Percentiles rank a stretch among this genome's conserved stretches.
Conservation (phyloP, 2,329 filamentous ascomycete species). For the Pseudocercospora fijiensis region DNA sequence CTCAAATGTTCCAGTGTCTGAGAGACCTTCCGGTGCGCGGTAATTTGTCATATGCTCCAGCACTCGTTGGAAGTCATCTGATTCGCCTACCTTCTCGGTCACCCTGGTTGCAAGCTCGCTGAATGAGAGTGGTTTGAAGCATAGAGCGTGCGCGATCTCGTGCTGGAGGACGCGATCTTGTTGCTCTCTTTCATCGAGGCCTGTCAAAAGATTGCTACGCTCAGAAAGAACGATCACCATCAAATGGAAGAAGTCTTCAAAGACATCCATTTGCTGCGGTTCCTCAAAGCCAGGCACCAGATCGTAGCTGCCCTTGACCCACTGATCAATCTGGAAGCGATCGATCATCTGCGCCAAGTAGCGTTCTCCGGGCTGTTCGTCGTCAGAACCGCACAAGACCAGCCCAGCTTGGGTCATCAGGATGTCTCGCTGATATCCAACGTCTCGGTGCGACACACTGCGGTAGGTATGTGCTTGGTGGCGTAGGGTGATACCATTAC, state of each 20-base stretch:
- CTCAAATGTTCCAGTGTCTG: constrained; percentile 92
- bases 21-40: constrained; percentile 84
- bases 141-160: constrained; percentile 89
- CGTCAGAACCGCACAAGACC: constrained; percentile 77
- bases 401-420: constrained; percentile 90
- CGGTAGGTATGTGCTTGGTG: constrained; percentile 95
- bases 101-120: constrained; percentile 85
- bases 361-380: constrained; percentile 44
- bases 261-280: constrained; percentile 81
- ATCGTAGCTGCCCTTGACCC: constrained; percentile 81
- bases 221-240: constrained; percentile 89
- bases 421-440: constrained; percentile 91
- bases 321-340: constrained; percentile 81
- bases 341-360: constrained; percentile 89
- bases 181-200: constrained; percentile 65
- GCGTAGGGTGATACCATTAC: constrained; percentile 91
- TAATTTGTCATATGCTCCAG: constrained; percentile 86
- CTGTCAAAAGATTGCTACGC: constrained; percentile 72
- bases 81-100: constrained; percentile 84
- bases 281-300: constrained; percentile 78
- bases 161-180: constrained; percentile 69
- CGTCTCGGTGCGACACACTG: constrained; percentile 82
- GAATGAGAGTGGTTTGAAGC: constrained; percentile 94
- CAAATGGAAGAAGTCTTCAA: constrained; percentile 93
- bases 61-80: constrained; percentile 81